Base-by-base conservation (phyloP, 441 rosid genomes). In the Populus hybrid region DNA sequence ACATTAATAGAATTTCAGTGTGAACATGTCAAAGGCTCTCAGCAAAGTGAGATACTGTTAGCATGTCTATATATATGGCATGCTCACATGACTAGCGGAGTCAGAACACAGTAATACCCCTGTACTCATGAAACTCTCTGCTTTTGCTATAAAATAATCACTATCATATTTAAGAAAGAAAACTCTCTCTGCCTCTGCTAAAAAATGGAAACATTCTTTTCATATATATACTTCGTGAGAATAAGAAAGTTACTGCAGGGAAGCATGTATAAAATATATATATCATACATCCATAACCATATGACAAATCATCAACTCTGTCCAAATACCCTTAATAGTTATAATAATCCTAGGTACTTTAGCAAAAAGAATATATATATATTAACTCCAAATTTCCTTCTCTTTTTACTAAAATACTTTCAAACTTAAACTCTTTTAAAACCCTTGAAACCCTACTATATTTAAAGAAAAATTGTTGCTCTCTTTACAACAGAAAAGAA, bases 1-100 rank as follows among this genome's bases (percentile, higher is more conserved):
- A 63, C 21, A 21, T 16, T 61, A 19, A 70, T 30, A 11, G 18
- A 28, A 2, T 61, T 34, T 61, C 50, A 71, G 50, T 14, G 65
- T 30, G 24, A 72, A 42, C 36, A 9, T 30, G 65, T 71, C 23
- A 46, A 66, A 65, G 34, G 72, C 12, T 36, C 80, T 66, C 59
- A 32, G 34, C 23, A 42, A 71, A 77, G 64, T n/a, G 35, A 42
- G 71, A 71, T 46, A 28, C 9, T 57, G 21, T 57, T 19, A 57
- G 21, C 63, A 7, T 57, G 23, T 57, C 23, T 57, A 57, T 7
- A 19, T 19, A 57, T 19, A 57, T 2, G 23, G 63, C 23, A 57
- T 57, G 63, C 19, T 61, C 8, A 18, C 7, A 71, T 28, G 66
- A 26, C 64, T 50, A 64, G 75, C 23, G 53, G 53, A 71, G 57